phyloP scores from a whole-genome alignment of 768 basidiomycete species.

The Panaeolus cyanescens region DNA sequence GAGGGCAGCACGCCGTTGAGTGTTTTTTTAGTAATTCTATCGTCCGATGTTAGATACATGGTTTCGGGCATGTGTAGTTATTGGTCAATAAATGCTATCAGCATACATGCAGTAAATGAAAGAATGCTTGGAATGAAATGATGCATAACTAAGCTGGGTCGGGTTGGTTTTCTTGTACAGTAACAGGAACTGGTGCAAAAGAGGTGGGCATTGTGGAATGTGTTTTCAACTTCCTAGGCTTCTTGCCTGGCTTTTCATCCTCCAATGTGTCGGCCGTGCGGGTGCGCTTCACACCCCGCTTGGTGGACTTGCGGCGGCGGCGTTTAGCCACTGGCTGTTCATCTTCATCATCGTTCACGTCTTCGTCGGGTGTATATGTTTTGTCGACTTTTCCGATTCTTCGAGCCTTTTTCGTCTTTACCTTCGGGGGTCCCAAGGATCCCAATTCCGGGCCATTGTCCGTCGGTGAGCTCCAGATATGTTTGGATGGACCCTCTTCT shows the following conservation, averaged over 20 bases:
- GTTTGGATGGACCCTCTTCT: slow-evolving; percentile 26
- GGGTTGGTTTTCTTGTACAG: neutral
- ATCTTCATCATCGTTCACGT: slow-evolving; percentile 29
- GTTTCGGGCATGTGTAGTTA: too few relatives aligned
- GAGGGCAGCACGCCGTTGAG: neutral
- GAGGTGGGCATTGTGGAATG: slow-evolving; percentile 14
- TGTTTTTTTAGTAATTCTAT: too few relatives aligned
- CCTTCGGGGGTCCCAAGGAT: slow-evolving; percentile 17
- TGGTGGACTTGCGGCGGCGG: slow-evolving; percentile 20
- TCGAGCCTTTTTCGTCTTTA: slow-evolving; percentile 14
- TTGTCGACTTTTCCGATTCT: slow-evolving; percentile 35
- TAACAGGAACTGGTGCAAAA: neutral
- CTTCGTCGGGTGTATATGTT: slow-evolving; percentile 38
- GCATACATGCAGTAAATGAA: too few relatives aligned
- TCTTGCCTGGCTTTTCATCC: slow-evolving; percentile 29
- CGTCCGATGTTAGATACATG: too few relatives aligned
- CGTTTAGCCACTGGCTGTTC: slow-evolving; percentile 17
- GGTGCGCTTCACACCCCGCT: slow-evolving; percentile 37
- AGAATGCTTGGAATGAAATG: neutral
- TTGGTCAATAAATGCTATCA: too few relatives aligned
- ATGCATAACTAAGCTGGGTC: too few relatives aligned
- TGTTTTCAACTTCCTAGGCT: slow-evolving; percentile 36
- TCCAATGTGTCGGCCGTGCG: slow-evolving; percentile 29
- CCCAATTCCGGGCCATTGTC: slow-evolving; percentile 17
- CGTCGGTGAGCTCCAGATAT: slow-evolving; percentile 22